Percentiles rank a stretch among this genome's conserved stretches.
Conservation (phyloP, 495 filamentous ascomycete species). For the Amorphotheca resinae region DNA sequence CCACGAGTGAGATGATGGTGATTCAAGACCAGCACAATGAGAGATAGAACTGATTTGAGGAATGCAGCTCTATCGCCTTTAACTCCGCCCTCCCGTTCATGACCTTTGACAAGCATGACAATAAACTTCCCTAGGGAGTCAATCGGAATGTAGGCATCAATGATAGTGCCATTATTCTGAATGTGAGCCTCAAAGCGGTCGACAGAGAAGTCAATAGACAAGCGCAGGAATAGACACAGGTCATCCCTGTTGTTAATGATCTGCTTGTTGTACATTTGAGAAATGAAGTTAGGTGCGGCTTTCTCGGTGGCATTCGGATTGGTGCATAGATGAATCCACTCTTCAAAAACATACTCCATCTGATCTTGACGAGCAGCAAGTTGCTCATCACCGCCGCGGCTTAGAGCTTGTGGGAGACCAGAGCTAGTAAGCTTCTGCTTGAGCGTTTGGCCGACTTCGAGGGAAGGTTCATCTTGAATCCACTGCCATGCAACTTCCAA, state of each 20-base stretch:
- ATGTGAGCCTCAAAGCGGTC: conserved; percentile 57
- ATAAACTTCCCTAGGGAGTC: conserved; percentile 86
- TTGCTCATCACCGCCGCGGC: conserved; percentile 35
- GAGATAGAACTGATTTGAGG: conserved; percentile 59
- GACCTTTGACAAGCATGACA: conserved; percentile 55
- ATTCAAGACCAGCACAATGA: conserved; percentile 70
- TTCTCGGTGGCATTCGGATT: conserved; percentile 59
- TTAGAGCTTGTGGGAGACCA: conserved; percentile 40
- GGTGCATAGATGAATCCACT: conserved; percentile 80
- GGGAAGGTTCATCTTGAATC: conserved; percentile 58
- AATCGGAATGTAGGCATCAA: conserved; percentile 59
- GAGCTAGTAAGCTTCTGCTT: conserved; percentile 58
- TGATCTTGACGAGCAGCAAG: conserved; percentile 53
- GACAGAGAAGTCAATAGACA: conserved; percentile 69
- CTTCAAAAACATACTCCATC: conserved; percentile 86
- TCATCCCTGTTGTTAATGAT: conserved; percentile 62
- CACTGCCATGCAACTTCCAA: conserved; percentile 70
- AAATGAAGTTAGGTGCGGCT: conserved; percentile 62
- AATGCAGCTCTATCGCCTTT: conserved; percentile 49
- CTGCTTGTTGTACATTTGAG: conserved; percentile 63
- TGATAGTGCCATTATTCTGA: conserved; percentile 45
- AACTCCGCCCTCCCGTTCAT: conserved; percentile 43
- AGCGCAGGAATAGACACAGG: conserved; percentile 63
- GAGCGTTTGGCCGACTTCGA: conserved; percentile 52
- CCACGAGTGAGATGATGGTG: conserved; percentile 72